Evolutionary conservation across 2,329 filamentous ascomycete genomes (phyloP).

Genomic region (Biscogniauxia sp.): DNA sequence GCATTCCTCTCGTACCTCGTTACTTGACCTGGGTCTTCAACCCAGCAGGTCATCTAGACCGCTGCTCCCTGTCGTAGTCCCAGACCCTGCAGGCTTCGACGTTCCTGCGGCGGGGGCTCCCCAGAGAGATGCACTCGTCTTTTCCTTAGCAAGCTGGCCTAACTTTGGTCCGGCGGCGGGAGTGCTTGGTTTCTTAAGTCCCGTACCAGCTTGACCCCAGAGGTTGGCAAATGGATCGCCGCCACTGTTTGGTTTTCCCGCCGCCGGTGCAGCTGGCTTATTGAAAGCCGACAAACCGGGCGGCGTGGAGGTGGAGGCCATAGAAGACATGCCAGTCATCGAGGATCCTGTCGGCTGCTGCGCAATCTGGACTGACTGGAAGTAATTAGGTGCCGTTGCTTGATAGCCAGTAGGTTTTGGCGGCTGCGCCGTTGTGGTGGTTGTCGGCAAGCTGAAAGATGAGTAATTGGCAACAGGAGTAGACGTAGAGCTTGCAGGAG

Average conservation of each 20-base stretch:
- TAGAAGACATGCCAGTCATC: slow-evolving; percentile 18
- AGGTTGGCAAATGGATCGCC: slow-evolving; percentile 89
- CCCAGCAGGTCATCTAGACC: slow-evolving; percentile 34
- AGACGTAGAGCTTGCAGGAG: slow-evolving; percentile 57
- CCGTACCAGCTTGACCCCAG: slow-evolving; percentile 72
- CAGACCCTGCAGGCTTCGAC: slow-evolving; percentile 20
- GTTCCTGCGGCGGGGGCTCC: slow-evolving; percentile 58
- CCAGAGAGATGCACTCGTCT: slow-evolving; percentile 93
- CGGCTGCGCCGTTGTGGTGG: slow-evolving; percentile 37
- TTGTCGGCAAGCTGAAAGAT: slow-evolving; percentile 53
- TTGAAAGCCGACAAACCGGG: slow-evolving; percentile 46
- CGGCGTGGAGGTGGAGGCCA: slow-evolving; percentile 22
- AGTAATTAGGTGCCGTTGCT: slow-evolving; percentile 86
- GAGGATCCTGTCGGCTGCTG: slow-evolving; percentile 36
- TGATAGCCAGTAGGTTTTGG: slow-evolving; percentile 67
- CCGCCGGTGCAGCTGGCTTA: slow-evolving; percentile 43
- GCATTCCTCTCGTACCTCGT: neutral
- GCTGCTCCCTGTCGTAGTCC: slow-evolving; percentile 22
- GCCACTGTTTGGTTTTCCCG: slow-evolving; percentile 55
- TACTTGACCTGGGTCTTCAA: slow-evolving; percentile 14
- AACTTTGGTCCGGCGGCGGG: slow-evolving; percentile 71
- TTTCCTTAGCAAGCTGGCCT: slow-evolving; percentile 96
- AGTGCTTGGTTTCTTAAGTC: slow-evolving; percentile 70
- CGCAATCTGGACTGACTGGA: slow-evolving; percentile 67
- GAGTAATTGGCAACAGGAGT: slow-evolving; percentile 63